Evolutionary conservation across 768 basidiomycete genomes (phyloP), one percentile per base, ranked within the genome.

Genomic region (Termitomyces sp.): DNA sequence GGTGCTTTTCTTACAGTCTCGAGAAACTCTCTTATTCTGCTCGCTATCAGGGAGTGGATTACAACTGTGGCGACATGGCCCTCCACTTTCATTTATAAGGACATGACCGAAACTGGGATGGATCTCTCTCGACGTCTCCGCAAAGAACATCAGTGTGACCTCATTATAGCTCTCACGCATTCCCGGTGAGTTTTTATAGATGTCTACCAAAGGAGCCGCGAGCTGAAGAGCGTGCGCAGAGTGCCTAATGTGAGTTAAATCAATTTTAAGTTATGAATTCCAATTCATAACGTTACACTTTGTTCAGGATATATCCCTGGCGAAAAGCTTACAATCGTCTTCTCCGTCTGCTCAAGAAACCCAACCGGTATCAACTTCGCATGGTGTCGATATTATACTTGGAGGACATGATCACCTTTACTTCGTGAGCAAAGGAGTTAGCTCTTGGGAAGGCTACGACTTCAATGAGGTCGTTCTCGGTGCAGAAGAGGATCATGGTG

Each of bases 381-480:
- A 96, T 60, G 94, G 94, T 6, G 86, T 86, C 2, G 94, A 95
- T 65, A 70, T 94, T 26, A 69, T 95, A 41, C 78, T 95, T 2
- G 94, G 94, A 4, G 94, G 94, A 2, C 94, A 96, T 63, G 94
- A 96, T 66, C 94, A 96, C 60, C 72, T 88, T 3, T 92, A 91
- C 71, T 92, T 81, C 66, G 78, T 82, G 42, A 82, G 86, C 37
- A 82, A 78, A 61, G 91, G 88, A 10, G 79, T 83, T 15, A 77
- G 73, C 41, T 67, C 73, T 5, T 92, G 89, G 89, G 81, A 87
- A 28, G 79, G 76, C 53, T 86, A 84, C 58, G 81, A 91, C 60
- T 65, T 76, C 19, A 71, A 68, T 3, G 62, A 76, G 44, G 67
- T 73, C 3, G 77, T 80, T 30, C 77, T 87, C 15, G 92, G 89